Percentiles rank a stretch among this genome's conserved stretches.
These are phyloP conservation scores for Hypsizygus ulmarius DNA, from an alignment of 1,284 basidiomycete species.

Conservation along the genomic window DNA sequence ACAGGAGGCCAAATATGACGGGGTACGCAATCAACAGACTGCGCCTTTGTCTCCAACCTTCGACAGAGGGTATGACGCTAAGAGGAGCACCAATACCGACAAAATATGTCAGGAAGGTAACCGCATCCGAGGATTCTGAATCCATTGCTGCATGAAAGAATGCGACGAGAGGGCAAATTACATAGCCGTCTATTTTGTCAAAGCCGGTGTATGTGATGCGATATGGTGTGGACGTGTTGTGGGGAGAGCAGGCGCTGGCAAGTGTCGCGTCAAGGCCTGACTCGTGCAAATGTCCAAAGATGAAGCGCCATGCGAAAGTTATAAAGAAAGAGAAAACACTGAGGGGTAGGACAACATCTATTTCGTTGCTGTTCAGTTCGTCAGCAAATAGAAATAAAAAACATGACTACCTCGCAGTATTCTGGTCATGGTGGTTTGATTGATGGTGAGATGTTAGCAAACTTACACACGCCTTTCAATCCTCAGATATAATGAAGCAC, in stretches of 20 bases:
- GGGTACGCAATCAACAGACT: constrained; percentile 30
- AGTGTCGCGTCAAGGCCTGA: constrained; percentile 31
- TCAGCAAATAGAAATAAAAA: not conserved
- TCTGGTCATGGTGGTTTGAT: too few species aligned
- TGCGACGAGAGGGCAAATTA: constrained; percentile 26
- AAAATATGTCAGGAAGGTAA: constrained; percentile 31
- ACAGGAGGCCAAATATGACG: constrained; percentile 30
- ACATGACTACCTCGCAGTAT: constrained; percentile 8
- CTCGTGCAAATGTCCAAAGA: constrained; percentile 32
- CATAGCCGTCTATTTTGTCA: constrained; percentile 15
- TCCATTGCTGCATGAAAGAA: constrained; percentile 31
- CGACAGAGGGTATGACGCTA: constrained; percentile 28
- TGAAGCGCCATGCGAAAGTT: constrained; percentile 31
- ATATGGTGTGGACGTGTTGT: constrained; percentile 16
- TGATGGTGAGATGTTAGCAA: not conserved
- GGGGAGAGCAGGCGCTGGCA: constrained; percentile 28
- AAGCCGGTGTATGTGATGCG: constrained; percentile 23
- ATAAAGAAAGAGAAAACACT: constrained; percentile 37
- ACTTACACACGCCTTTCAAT: too few species aligned
- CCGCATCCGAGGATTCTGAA: constrained; percentile 19
- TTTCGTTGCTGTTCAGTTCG: not conserved
- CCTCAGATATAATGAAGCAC: too few species aligned
- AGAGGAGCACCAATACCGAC: constrained; percentile 25
- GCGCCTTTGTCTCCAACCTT: constrained; percentile 29
- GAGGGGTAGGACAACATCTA: constrained; percentile 32